Evolutionary conservation across 345 rosid genomes (phyloP), one percentile per base, ranked within the genome.

Genomic region (Syzygium aromaticum): DNA sequence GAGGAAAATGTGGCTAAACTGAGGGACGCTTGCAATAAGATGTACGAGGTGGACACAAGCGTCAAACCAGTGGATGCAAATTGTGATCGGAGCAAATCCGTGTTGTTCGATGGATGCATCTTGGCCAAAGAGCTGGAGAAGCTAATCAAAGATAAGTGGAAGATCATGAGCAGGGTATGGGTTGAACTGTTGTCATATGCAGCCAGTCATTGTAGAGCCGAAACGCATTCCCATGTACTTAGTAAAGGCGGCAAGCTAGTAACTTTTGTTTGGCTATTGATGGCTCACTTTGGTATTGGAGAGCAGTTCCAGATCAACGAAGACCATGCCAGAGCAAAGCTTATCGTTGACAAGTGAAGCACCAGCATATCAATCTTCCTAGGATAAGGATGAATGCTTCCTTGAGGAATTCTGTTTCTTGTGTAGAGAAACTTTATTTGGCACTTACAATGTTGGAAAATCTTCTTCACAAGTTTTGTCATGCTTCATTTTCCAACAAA

Each of bases 261-360:
- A 23, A 91, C 93, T 51, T 90, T 92, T 77, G 93, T 95, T 83
- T 94, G 98, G 97, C 78, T 96, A 52, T 86, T 95, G 89, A 96
- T 95, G 96, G 94, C 95, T 64, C 98, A 96, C 89, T 90, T 96
- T 15, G 95, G 98, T n/a, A 43, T 95, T 5, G 93, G 92, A 40
- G 88, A 90, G 33, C 93, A 94, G 84, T 93, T 92, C 92, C 95
- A 93, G 59, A 92, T 91, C 64, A 93, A 94, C 4, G 92, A 91
- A 84, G 93, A 93, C 80, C 92, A 93, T 86, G 94, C 91, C 14
- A 89, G 94, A 88, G 95, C 94, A 33, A 94, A 94, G 89, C 84
- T 93, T 56, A 83, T 93, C 43, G 88, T 93, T 61, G 91, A 92
- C 53, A 93, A 94, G 90, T 94, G 19, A 85, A 7, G 73, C 73